These are phyloP conservation scores for Russula sp. DNA, from an alignment of 768 basidiomycete genomes.

Conservation along the genomic window DNA sequence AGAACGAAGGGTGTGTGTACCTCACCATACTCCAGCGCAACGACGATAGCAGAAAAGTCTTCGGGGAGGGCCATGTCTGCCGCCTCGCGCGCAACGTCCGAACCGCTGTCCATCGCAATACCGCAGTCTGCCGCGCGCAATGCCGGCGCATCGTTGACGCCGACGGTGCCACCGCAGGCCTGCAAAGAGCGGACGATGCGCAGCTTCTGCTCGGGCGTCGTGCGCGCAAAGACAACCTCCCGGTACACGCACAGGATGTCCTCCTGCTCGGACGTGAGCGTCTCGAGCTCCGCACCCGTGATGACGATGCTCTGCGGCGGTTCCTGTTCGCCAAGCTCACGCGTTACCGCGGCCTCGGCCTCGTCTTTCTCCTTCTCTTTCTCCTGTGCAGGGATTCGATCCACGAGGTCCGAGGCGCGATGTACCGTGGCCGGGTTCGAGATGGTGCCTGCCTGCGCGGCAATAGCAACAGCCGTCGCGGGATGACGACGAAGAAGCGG, in stretches of 20 bases:
- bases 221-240: constrained; percentile 56
- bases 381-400: constrained; percentile 24
- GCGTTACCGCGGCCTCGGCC: constrained; percentile 9
- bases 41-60: constrained; percentile 59
- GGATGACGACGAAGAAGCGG: constrained; percentile 60
- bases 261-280: constrained; percentile 19
- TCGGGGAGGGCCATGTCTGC: constrained; percentile 60
- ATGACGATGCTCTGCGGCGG: constrained; percentile 37
- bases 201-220: constrained; percentile 59
- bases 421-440: constrained; percentile 35
- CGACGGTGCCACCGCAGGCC: constrained; percentile 46
- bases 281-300: constrained; percentile 34
- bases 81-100: constrained; percentile 49
- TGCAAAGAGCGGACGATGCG: constrained; percentile 58
- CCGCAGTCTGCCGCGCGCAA: constrained; percentile 58
- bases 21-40: constrained; percentile 55
- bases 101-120: constrained; percentile 51
- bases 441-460: constrained; percentile 54
- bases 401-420: constrained; percentile 34
- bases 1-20: background rate
- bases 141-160: constrained; percentile 55
- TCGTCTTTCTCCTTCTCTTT: constrained; percentile 33
- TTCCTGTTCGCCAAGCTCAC: background rate
- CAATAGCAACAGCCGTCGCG: constrained; percentile 57
- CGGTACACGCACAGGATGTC: constrained; percentile 34